Evolutionary conservation across 1,139 yeast genomes (phyloP), one percentile per base, ranked within the genome.

Genomic region (Debaryomycetaceae sp.): DNA sequence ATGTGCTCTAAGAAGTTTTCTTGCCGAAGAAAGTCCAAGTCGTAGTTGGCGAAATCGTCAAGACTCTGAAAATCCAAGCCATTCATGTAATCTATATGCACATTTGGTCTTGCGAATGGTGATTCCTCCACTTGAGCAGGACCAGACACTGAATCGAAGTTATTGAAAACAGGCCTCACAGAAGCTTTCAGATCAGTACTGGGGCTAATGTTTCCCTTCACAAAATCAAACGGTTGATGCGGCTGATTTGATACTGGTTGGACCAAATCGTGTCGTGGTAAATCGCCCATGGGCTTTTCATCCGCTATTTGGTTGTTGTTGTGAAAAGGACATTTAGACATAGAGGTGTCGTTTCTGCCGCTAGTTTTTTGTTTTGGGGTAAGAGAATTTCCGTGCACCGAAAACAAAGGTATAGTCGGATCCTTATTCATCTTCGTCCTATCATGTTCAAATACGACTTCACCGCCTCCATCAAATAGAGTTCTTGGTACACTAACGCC

Each of bases 291-390:
- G 8, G 8, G 11, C 4, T 27, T 27, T 11, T 27, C 31, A 8
- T 7, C 11, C 3, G 31, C 31, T 17, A 17, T 17, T 4, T 17
- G 20, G 20, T 17, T 17, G 20, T 17, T 4, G 11, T 27, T 27
- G 31, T 27, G 31, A 27, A 27, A 27, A 11, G 31, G 31, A 27
- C 31, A 27, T 27, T 27, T 37, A 17, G 20, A 17, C 22, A 42
- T 35, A 17, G 45, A 8, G 8, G 31, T 27, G 11, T 11, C 11
- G 8, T 27, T 27, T 11, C 49, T 4, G 45, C 8, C 11, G 31
- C 31, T 27, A 51, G 22, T 27, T 8, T 27, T 11, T 27, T 11
- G 31, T 2, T 7, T 7, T 27, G 11, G 3, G 4, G 31, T 11
- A 17, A 17, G 4, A 27, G 11, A 3, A 8, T 11, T 27, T 27